Evolutionary conservation across 169 alveolate genomes (phyloP), one percentile per base, ranked within the genome.

Genomic region (Haemoproteus tartakovskyi): DNA sequence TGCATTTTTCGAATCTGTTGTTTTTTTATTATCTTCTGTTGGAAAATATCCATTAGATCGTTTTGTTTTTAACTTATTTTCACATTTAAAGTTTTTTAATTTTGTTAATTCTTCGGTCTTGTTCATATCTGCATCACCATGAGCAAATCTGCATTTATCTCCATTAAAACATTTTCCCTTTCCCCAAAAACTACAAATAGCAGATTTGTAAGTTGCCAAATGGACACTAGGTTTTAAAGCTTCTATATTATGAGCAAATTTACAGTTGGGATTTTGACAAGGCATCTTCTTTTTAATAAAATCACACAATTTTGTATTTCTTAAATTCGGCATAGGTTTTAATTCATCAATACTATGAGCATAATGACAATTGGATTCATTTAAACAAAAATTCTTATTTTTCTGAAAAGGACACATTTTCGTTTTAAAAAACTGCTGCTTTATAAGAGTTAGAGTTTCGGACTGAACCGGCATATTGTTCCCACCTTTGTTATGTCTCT

Each of bases 161-260:
- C 92, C 92, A 29, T 87, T 88, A 46, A 64, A 78, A 41, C 92
- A 87, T 46, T 82, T 54, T 3, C 92, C 92, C 21, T 78, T 79
- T 21, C 82, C 80, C 92, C 92, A 87, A 29, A 82, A 87, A 12
- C 87, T 87, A 45, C 92, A 87, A 14, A 87, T 59, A 14, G 63
- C 67, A 9, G 92, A 82, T 50, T 87, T 87, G 74, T 82, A 87
- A 4, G 82, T 67, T 11, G 82, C 82, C 70, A 87, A 82, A 46
- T 85, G 86, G 0, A 82, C 89, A 26, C 88, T 87, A n/a, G 84
- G 90, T 16, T 88, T 78, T 36, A 87, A 47, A 4, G 83, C 87
- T 5, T 61, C 80, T 24, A 48, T 79, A 43, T 56, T 54, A 50
- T 87, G 92, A 0, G 92, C 92, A 60, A 82, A 87, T 24, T 80